Base-by-base conservation (phyloP, 108 stramenopile species). In the Nitzschia putrida region DNA sequence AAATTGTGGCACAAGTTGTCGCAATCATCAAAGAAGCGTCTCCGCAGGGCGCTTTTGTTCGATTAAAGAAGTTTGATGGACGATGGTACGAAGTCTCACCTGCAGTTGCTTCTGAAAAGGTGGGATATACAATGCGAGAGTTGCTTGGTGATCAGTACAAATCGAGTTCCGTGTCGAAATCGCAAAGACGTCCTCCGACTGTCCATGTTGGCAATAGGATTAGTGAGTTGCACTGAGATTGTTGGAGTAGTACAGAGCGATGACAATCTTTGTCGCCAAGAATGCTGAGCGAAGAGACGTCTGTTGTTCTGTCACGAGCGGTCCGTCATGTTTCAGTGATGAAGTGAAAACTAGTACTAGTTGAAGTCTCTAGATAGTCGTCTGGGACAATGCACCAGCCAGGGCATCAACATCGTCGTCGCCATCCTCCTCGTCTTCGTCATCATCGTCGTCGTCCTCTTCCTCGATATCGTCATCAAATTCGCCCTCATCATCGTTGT, bases 81-180 rank as follows among this genome's bases (percentile, higher is more conserved):
- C 14, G 22, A 9, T 74, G 68, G 68, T 69, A 24, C 23, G 56
- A 73, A 22, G 73, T 74, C 26, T 39, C 50, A 44, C 26, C 68
- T 18, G 6, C 24, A n/a, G 54, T 56, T 52, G 71, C 78, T 20
- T 47, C 39, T 7, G 68, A 73, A 58, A 73, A 74, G 50, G 66
- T 71, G 21, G 68, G 73, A 38, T 58, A 23, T 21, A 29, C 23
- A 0, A 11, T 73, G 10, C 53, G 72, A 49, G 64, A 73, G 11
- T 42, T 57, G 8, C 44, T 73, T 8, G n/a, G 20, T 6, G 56
- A 66, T 22, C 22, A 50, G 16, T 73, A 73, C 56, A 26, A 43
- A 10, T 73, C 72, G 5, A 73, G 72, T 26, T 26, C 29, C 42
- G 66, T 57, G 56, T 16, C 44, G 13, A 73, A 73, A 54, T n/a